Base-by-base conservation (phyloP, 805 yeast genomes). In the Jamesozyma spencerorum region DNA sequence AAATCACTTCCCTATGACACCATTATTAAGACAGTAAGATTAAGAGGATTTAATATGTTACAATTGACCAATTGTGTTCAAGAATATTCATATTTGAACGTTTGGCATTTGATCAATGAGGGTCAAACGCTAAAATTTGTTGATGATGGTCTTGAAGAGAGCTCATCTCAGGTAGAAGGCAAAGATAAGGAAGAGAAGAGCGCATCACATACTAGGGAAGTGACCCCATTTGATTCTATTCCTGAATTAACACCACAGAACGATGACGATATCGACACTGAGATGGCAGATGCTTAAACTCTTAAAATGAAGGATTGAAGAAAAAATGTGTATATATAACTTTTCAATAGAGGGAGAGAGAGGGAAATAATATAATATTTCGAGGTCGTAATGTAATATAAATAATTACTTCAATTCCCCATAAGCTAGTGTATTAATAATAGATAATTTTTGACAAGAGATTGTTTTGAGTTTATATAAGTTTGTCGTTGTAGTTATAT, bases 1-100 rank as follows among this genome's bases (percentile, higher is more conserved):
- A 56, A 53, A 31, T 53, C 63, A 6, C 46, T 72, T 52, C 60
- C 70, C 29, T 33, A 62, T 75, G 72, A 66, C 58, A 37, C 62
- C 11, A 69, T 88, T 45, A 73, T 74, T 47, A 77, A 77, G 46
- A 69, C 83, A 3, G 77, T 82, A 26, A 66, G 85, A 31, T 81
- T 84, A 28, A 81, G 82, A 63, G 96, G 96, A 4, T 90, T 75
- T 63, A 86, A 95, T 0, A 79, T 80, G 53, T 74, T 79, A 47
- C 86, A 86, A 57, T 74, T 90, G 48, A 75, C 71, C 40, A 81
- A 75, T 42, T 84, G 94, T 70, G 68, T 90, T 34, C 68, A 69
- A 34, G 88, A 84, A 58, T 90, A 90, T 60, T 72, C 75, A 28
- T 70, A 70, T 26, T 68, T 85, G 44, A 79, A 79, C 34, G 75